These are phyloP conservation scores for Daedaleopsis sinensis DNA, from an alignment of 768 basidiomycete genomes.

Conservation along the genomic window DNA sequence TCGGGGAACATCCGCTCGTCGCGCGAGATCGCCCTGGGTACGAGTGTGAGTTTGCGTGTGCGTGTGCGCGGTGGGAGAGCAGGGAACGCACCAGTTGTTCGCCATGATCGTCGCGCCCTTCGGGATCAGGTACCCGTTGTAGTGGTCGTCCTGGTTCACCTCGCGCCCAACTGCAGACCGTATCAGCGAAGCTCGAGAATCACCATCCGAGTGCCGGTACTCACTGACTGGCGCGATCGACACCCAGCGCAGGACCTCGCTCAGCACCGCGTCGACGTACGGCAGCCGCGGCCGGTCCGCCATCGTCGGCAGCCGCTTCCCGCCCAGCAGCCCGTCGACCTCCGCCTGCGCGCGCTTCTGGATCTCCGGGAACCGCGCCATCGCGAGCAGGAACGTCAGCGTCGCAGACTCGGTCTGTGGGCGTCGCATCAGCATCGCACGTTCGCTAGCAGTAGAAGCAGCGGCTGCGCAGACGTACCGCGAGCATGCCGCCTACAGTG, in stretches of 20 bases:
- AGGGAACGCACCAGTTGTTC: conserved; percentile 29
- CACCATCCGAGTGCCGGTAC: background rate
- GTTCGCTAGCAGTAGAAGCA: background rate
- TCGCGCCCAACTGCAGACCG: conserved; percentile 14
- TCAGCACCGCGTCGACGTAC: conserved; percentile 21
- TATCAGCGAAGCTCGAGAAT: background rate
- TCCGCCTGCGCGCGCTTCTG: conserved; percentile 25
- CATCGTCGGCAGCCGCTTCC: conserved; percentile 20
- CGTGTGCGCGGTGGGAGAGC: background rate
- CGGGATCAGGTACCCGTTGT: conserved; percentile 33
- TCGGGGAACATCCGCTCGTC: conserved; percentile 33
- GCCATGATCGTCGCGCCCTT: conserved; percentile 32
- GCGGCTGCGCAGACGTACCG: conserved; percentile 5
- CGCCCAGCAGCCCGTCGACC: conserved; percentile 16
- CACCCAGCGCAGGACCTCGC: conserved; percentile 27
- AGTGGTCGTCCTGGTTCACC: conserved; percentile 24
- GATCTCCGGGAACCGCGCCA: conserved; percentile 23
- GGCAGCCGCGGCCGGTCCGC: conserved; percentile 19
- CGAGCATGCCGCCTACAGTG: conserved; percentile 17
- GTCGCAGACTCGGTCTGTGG: conserved; percentile 21
- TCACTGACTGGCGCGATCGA: conserved; percentile 24
- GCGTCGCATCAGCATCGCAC: background rate
- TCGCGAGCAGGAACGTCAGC: conserved; percentile 23
- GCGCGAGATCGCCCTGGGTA: conserved; percentile 33
- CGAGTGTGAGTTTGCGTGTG: background rate